Base-by-base conservation (phyloP, 345 rosid species). In the Cardiospermum halicacabum region DNA sequence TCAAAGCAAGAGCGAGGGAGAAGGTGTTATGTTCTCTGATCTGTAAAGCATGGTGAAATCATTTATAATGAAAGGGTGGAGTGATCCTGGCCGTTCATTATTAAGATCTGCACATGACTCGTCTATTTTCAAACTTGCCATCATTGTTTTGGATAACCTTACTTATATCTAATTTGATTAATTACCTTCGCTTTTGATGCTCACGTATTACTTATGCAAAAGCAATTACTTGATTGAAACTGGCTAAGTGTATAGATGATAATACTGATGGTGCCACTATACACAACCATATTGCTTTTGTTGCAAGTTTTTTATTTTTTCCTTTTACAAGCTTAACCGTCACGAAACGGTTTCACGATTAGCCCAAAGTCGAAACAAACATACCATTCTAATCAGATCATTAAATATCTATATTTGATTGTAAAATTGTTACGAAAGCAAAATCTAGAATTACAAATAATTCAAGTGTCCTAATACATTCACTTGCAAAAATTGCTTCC, bases 401-500 rank as follows among this genome's bases (percentile, higher is more conserved):
- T n/a, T n/a, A n/a, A n/a, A n/a, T n/a, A n/a, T n/a, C n/a, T n/a
- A n/a, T n/a, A n/a, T n/a, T n/a, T n/a, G n/a, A n/a, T n/a, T n/a
- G n/a, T n/a, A n/a, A n/a, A n/a, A n/a, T n/a, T n/a, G n/a, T n/a
- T n/a, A n/a, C n/a, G n/a, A n/a, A 13, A 24, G 4, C 48, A 63
- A 63, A 63, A 34, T 1, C 26, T 26, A 15, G 7, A 27, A 28
- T 54, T 54, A 54, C 69, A 65, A 7, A 16, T 4, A 31, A 72
- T 66, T 69, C 80, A 65, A 61, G n/a, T 60, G 70, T 67, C 67
- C 69, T 19, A 67, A 31, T 30, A 69, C 34, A 72, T 75, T 75
- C 49, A 68, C 79, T 66, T 75, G 71, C 11, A 84, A 61, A 68
- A 68, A 79, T 54, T 64, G 84, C 66, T 73, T 87, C 96, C 96